Conservation (phyloP, 768 basidiomycete species). For the Leucosporidium creatinivorum region DNA sequence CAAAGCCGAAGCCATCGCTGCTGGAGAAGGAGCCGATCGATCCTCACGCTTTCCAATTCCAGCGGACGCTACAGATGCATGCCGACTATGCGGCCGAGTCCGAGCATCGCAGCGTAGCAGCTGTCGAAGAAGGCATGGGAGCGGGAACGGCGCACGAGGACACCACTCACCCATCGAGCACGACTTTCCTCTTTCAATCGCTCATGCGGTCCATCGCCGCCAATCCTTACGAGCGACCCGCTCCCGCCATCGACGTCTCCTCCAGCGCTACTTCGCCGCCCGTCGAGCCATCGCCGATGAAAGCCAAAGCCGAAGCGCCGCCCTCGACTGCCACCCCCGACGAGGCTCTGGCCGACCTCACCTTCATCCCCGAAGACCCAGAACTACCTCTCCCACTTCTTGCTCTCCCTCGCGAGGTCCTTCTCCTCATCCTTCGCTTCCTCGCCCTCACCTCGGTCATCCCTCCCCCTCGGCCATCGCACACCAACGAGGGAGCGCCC, state of each 20-base stretch:
- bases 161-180: slow-evolving; percentile 23
- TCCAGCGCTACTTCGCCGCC: not conserved
- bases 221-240: slow-evolving; percentile 30
- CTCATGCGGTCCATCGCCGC: slow-evolving; percentile 26
- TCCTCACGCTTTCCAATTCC: slow-evolving; percentile 21
- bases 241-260: not conserved
- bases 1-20: not conserved
- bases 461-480: slow-evolving; percentile 1
- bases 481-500: not conserved
- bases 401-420: slow-evolving; percentile 32
- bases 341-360: slow-evolving; percentile 11
- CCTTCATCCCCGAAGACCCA: slow-evolving; percentile 26
- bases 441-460: slow-evolving; percentile 24
- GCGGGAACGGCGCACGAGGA: slow-evolving; percentile 20
- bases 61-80: slow-evolving; percentile 32
- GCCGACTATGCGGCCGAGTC: slow-evolving; percentile 33
- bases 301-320: not conserved
- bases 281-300: not conserved
- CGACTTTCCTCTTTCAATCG: slow-evolving; percentile 19
- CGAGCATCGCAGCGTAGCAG: slow-evolving; percentile 16
- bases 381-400: slow-evolving; percentile 20
- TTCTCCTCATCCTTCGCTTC: slow-evolving; percentile 29
- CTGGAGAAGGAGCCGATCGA: not conserved
- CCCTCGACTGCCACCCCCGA: slow-evolving; percentile 4
- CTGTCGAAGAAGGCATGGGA: not conserved